Conservation (phyloP, 768 basidiomycete genomes). For the Termitomyces heimii region DNA sequence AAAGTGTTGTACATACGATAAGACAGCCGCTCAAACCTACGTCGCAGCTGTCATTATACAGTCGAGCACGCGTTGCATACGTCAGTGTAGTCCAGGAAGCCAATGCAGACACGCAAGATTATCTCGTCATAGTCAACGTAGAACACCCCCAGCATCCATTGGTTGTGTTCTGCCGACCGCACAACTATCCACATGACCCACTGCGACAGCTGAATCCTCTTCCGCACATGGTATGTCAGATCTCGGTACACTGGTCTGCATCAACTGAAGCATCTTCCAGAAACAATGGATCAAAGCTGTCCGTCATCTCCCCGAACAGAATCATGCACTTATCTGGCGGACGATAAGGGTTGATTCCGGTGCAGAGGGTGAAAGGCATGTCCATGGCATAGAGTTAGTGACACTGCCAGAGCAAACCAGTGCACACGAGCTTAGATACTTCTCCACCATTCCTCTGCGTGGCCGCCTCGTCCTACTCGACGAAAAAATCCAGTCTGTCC, state of each 20-base stretch:
- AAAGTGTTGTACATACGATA: not conserved
- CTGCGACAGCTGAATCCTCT: not conserved
- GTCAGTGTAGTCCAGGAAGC: not conserved
- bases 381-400: not conserved
- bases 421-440: not conserved
- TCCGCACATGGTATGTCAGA: not conserved
- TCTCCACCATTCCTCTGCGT: not conserved
- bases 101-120: not conserved
- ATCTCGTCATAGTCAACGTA: not conserved
- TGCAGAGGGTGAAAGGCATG: not conserved
- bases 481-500: constrained; percentile 17
- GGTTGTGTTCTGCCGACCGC: not conserved
- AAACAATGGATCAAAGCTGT: constrained; percentile 45
- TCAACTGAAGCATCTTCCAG: constrained; percentile 18
- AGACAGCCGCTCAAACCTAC: not conserved
- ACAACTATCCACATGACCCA: not conserved
- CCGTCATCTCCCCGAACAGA: constrained; percentile 45
- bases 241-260: not conserved
- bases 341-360: constrained; percentile 14
- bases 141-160: not conserved
- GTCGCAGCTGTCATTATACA: not conserved
- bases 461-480: not conserved
- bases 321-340: constrained; percentile 47
- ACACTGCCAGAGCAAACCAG: not conserved
- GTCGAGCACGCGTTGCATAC: not conserved